These are phyloP conservation scores for Fusarium chuoi DNA, from an alignment of 2,329 filamentous ascomycete species.

Conservation along the genomic window DNA sequence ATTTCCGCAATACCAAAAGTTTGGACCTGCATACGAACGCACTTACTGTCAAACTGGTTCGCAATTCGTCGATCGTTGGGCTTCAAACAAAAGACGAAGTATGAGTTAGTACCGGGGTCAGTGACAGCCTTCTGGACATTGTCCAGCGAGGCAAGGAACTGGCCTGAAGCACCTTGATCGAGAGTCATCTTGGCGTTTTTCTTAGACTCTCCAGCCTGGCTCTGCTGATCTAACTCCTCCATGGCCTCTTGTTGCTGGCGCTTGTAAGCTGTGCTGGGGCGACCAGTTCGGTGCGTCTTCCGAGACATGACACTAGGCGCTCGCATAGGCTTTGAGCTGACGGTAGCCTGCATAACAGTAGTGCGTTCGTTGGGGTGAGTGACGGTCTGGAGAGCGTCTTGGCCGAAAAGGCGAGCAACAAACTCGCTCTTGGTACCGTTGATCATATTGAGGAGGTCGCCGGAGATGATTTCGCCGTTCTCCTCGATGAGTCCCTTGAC, in stretches of 20 bases:
- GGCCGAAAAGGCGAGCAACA: constrained; percentile 90
- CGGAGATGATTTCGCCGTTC: constrained; percentile 95
- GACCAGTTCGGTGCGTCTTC: constrained; percentile 64
- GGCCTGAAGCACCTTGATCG: constrained; percentile 89
- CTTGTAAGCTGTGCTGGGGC: constrained; percentile 49
- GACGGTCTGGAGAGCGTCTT: constrained; percentile 91
- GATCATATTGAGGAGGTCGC: constrained; percentile 94
- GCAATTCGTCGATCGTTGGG: constrained; percentile 96
- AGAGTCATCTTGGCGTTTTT: constrained; percentile 57
- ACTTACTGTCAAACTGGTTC: constrained; percentile 99
- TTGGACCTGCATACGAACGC: constrained; percentile 92
- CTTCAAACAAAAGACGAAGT: constrained; percentile 97
- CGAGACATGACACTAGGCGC: constrained; percentile 92
- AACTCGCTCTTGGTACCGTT: constrained; percentile 89
- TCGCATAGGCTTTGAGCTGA: constrained; percentile 93
- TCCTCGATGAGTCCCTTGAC: constrained; percentile 89
- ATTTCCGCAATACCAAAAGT: constrained; percentile 97
- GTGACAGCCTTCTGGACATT: constrained; percentile 90
- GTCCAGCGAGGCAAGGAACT: constrained; percentile 89
- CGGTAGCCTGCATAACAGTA: constrained; percentile 93
- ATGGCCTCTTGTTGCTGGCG: constrained; percentile 56
- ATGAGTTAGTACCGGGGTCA: constrained; percentile 85
- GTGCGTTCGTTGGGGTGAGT: constrained; percentile 91
- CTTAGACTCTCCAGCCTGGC: constrained; percentile 58
- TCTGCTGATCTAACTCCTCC: constrained; percentile 60